These are phyloP conservation scores for Verticillium longisporum DNA, from an alignment of 2,329 filamentous ascomycete genomes.

Conservation along the genomic window DNA sequence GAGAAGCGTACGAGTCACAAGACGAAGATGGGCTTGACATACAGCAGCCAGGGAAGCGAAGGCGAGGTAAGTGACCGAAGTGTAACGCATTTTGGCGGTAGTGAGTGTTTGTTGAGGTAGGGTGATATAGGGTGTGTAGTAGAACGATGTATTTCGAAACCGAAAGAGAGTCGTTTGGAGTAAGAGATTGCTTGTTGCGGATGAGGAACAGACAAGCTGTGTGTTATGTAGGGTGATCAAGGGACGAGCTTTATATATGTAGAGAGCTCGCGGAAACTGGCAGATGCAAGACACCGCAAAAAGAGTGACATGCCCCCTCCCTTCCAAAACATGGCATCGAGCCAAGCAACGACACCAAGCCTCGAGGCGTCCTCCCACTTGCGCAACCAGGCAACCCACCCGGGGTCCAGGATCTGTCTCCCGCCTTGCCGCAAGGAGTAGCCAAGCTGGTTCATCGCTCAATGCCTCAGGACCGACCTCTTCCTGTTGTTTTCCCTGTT, in stretches of 20 bases:
- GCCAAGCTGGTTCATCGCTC: background rate
- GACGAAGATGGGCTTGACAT: slow-evolving; percentile 6
- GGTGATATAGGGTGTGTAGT: background rate
- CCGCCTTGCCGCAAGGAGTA: background rate
- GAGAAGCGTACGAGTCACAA: background rate
- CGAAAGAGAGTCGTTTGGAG: background rate
- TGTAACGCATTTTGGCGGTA: slow-evolving; percentile 33
- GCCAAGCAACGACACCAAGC: background rate
- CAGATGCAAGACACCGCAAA: background rate
- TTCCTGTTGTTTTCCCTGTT: background rate
- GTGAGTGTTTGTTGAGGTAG: slow-evolving; percentile 1
- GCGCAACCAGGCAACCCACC: background rate
- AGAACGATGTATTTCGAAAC: background rate
- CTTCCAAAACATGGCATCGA: background rate
- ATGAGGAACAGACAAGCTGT: background rate
- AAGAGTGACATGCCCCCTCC: background rate
- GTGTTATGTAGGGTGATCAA: background rate
- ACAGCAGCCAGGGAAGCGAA: slow-evolving; percentile 24
- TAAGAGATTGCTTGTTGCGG: background rate
- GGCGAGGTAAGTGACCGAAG: slow-evolving; percentile 26
- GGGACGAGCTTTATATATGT: background rate
- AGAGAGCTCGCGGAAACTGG: background rate
- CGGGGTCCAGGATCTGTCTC: background rate
- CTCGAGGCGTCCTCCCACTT: background rate
- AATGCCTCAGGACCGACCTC: background rate